These are phyloP conservation scores for Xylaria cubensis DNA, from an alignment of 495 filamentous ascomycete species.

Conservation along the genomic window DNA sequence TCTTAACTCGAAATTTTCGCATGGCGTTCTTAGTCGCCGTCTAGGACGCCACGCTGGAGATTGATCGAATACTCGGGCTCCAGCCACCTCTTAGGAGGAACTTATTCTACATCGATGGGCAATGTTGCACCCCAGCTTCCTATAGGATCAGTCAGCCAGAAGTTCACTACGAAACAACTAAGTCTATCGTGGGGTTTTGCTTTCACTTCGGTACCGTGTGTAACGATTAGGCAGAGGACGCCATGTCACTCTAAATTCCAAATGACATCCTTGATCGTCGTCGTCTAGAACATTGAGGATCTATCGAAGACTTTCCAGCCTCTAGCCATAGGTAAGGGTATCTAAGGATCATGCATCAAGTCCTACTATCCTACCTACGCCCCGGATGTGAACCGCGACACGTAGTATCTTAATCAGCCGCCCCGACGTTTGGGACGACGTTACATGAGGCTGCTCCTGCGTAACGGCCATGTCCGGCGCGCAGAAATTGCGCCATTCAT, in stretches of 20 bases:
- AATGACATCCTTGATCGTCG: not conserved
- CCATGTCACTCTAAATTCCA: not conserved
- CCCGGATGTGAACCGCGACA: conserved; percentile 3
- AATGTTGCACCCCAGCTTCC: not conserved
- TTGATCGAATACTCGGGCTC: not conserved
- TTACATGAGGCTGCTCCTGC: conserved; percentile 25
- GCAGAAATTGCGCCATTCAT: conserved; percentile 11
- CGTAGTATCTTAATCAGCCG: conserved; percentile 7
- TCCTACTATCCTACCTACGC: conserved; percentile 11
- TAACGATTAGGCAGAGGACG: not conserved
- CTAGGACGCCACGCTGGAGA: not conserved
- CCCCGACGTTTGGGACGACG: conserved; percentile 11
- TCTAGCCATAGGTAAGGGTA: not conserved
- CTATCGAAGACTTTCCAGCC: not conserved
- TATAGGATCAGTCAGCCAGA: conserved; percentile 8
- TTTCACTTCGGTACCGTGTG: not conserved
- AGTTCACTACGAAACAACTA: not conserved
- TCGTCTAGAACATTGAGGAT: not conserved
- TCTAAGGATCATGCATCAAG: not conserved
- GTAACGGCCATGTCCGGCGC: conserved; percentile 13
- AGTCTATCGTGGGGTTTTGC: not conserved
- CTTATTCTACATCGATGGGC: not conserved
- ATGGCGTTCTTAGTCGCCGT: not conserved
- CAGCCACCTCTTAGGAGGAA: not conserved
- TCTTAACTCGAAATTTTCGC: not conserved